A percentile compares a stretch with the other conserved stretches of the same genome.
These are phyloP conservation scores for Eimeria mitis DNA, from an alignment of 169 alveolate species.

Conservation along the genomic window DNA sequence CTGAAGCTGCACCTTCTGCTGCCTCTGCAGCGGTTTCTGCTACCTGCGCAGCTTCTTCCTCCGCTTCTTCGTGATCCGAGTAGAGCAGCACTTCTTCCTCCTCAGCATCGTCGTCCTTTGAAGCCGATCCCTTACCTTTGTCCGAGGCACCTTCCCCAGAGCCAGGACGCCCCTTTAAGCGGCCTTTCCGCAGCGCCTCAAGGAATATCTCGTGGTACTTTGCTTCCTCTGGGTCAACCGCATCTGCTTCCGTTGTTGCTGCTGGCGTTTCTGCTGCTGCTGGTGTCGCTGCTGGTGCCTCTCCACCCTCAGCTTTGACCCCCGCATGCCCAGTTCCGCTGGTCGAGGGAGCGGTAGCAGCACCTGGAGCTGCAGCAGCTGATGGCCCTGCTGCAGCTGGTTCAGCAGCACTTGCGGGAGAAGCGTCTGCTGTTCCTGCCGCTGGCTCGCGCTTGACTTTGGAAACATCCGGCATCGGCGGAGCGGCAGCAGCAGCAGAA, in stretches of 20 bases:
- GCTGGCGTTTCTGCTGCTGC: conserved; percentile 27
- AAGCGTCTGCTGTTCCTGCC: background rate
- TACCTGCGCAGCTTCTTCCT: conserved; percentile 51
- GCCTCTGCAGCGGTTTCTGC: conserved; percentile 42
- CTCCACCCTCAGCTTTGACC: conserved; percentile 45
- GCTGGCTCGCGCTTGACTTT: conserved; percentile 4
- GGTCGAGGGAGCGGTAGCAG: background rate
- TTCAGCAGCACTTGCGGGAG: background rate
- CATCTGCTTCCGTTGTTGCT: conserved; percentile 16
- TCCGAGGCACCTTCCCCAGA: background rate
- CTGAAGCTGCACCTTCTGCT: background rate
- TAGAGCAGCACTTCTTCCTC: conserved; percentile 75
- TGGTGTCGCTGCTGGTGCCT: conserved; percentile 4
- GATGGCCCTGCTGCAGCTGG: conserved; percentile 13
- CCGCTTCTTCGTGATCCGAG: conserved; percentile 65
- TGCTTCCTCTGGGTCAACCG: conserved; percentile 74
- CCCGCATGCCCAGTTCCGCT: background rate
- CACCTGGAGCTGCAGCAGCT: background rate
- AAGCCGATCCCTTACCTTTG: background rate
- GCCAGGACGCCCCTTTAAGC: background rate
- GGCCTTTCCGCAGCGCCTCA: conserved; percentile 71
- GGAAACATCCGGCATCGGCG: background rate
- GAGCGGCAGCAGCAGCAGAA: background rate
- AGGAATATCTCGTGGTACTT: conserved; percentile 73
- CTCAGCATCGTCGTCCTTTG: conserved; percentile 21